Evolutionary conservation across 2,329 filamentous ascomycete genomes (phyloP).

Genomic region (Apiospora malaysiana): DNA sequence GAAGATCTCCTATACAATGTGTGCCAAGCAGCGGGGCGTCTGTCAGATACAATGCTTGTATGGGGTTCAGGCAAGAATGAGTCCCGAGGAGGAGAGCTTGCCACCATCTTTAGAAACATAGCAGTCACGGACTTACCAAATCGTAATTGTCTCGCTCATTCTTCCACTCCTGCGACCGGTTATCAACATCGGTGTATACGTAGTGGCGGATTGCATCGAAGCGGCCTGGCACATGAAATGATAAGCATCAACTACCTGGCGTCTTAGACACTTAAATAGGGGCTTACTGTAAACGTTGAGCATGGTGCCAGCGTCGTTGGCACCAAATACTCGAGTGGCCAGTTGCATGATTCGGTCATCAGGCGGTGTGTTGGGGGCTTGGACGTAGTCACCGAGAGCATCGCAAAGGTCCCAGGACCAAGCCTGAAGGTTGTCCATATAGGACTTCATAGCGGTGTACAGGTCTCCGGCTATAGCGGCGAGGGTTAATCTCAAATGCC

Average conservation of each 20-base stretch:
- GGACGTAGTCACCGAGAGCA: neutral
- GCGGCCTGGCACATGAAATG: neutral
- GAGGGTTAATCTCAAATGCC: neutral
- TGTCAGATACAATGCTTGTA: too few relatives aligned
- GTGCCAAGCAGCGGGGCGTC: neutral
- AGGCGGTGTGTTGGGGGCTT: neutral
- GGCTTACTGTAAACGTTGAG: neutral
- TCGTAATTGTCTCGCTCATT: neutral
- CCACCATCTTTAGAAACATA: too few relatives aligned
- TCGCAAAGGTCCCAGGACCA: neutral
- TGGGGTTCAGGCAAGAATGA: too few relatives aligned
- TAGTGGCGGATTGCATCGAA: neutral
- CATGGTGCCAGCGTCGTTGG: neutral
- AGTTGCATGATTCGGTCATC: neutral
- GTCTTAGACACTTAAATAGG: rapidly evolving
- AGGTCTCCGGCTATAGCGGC: neutral
- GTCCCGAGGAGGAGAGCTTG: too few relatives aligned
- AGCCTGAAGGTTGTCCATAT: neutral
- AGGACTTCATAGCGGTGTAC: neutral
- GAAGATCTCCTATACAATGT: neutral
- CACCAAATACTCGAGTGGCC: neutral
- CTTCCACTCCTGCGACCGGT: neutral
- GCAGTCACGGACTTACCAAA: neutral
- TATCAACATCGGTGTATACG: neutral
- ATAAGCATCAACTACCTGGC: neutral